A percentile compares a stretch with the other conserved stretches of the same genome.
phyloP scores from a whole-genome alignment of 352 stramenopile species.

The Pythium brachiatum region DNA sequence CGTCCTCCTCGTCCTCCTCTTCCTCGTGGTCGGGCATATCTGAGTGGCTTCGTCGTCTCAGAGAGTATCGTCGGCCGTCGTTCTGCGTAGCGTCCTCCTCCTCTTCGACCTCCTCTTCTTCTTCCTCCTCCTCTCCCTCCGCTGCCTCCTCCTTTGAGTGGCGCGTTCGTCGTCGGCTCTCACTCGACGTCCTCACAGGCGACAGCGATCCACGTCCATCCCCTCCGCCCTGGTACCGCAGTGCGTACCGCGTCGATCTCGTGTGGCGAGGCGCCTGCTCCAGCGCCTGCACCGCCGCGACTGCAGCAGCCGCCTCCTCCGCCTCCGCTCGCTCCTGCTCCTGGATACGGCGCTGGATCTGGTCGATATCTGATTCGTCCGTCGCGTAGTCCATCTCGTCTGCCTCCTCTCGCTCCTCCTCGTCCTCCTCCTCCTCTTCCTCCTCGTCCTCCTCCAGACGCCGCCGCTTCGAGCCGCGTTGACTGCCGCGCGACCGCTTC shows the following conservation, averaged over 20 bases:
- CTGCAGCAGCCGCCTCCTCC: conserved; percentile 22
- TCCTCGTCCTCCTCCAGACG: conserved; percentile 29
- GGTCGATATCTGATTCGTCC: conserved; percentile 49
- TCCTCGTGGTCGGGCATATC: conserved; percentile 27
- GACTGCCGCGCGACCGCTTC: conserved; percentile 9
- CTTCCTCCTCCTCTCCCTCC: conserved; percentile 11
- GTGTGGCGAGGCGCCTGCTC: conserved; percentile 15
- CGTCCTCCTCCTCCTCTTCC: conserved; percentile 26
- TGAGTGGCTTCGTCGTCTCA: conserved; percentile 35
- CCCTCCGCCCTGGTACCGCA: conserved; percentile 40
- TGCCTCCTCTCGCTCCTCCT: conserved; percentile 24
- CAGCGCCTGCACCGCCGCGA: conserved; percentile 22
- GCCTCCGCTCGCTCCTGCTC: conserved; percentile 40
- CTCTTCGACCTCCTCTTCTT: conserved; percentile 23
- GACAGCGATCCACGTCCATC: conserved; percentile 12
- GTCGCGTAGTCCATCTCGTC: conserved; percentile 34
- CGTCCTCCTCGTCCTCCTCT: conserved; percentile 1
- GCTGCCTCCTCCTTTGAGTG: conserved; percentile 24
- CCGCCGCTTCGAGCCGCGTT: conserved; percentile 9
- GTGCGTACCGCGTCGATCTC: conserved; percentile 48
- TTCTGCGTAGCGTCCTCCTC: conserved; percentile 23
- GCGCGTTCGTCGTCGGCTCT: conserved; percentile 13
- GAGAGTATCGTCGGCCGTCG: conserved; percentile 33
- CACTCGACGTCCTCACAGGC: conserved; percentile 2
- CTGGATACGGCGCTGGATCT: conserved; percentile 52